Evolutionary conservation across 2,329 filamentous ascomycete genomes (phyloP).

Genomic region (Hypoxylon sp.): DNA sequence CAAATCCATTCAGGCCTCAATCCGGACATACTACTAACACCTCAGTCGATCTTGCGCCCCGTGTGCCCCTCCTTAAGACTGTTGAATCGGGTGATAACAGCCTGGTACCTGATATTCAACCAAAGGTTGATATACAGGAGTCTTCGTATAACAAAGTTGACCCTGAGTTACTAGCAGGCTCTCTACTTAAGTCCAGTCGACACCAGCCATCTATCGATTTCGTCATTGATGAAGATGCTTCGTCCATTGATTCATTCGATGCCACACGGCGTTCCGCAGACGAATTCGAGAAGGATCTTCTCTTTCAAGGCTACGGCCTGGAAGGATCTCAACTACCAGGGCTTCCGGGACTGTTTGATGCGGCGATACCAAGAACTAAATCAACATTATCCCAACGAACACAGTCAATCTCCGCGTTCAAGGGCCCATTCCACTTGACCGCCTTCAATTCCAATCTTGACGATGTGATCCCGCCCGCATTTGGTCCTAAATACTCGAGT

Average conservation of each 20-base stretch:
- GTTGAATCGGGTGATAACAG: slow-evolving; percentile 23
- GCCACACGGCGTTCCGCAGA: slow-evolving; percentile 36
- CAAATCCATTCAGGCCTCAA: slow-evolving; percentile 57
- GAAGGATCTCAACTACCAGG: slow-evolving; percentile 46
- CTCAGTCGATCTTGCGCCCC: slow-evolving; percentile 57
- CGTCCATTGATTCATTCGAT: slow-evolving; percentile 44
- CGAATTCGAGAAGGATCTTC: slow-evolving; percentile 49
- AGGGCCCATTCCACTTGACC: slow-evolving; percentile 20
- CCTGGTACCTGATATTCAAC: slow-evolving; percentile 27
- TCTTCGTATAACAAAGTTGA: slow-evolving; percentile 10
- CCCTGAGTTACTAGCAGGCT: slow-evolving; percentile 22
- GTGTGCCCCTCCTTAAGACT: slow-evolving; percentile 36
- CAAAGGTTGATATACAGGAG: slow-evolving; percentile 11
- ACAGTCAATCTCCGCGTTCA: neutral
- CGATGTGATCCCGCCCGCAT: slow-evolving; percentile 6
- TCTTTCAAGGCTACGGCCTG: slow-evolving; percentile 47
- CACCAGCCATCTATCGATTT: slow-evolving; percentile 37
- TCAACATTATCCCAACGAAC: slow-evolving; percentile 16
- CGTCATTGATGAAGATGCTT: slow-evolving; percentile 45
- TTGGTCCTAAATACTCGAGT: slow-evolving; percentile 25
- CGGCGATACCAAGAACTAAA: slow-evolving; percentile 11
- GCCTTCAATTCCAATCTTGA: slow-evolving; percentile 23
- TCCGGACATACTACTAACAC: slow-evolving; percentile 62
- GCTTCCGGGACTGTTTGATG: slow-evolving; percentile 46
- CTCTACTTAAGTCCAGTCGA: slow-evolving; percentile 12